Evolutionary conservation across 1,284 basidiomycete species (phyloP), one percentile per base, ranked within the genome.

Genomic region (Sanghuangporus weigelae): DNA sequence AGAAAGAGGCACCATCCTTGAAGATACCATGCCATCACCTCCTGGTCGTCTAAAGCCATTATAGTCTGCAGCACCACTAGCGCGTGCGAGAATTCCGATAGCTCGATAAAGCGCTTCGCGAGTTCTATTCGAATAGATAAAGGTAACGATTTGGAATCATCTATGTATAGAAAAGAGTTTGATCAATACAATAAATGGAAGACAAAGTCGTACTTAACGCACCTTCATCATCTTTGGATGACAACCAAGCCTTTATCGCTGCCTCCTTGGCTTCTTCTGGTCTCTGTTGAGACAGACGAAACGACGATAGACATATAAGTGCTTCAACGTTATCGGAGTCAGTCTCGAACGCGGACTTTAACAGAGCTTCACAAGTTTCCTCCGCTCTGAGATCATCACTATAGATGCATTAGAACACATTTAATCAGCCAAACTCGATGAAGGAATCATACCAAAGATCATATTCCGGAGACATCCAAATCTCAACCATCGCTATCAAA

Each of bases 1-100:
- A 96, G 78, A 77, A 87, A 93, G 81, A 93, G 95, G 64, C 92
- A 90, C 93, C 94, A 96, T 59, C 94, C 95, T 73, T 95, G 92
- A n/a, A 96, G 83, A 73, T 97, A 97, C 84, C 94, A 96, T 2
- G 90, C 93, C 71, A 96, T 95, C 6, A 95, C 87, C 63, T 95
- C 90, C 71, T 94, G 85, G 68, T 95, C 92, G 74, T 96, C 93
- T 11, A 88, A 80, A 11, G 89, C 84, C 73, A 96, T 89, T 31
- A 95, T 82, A 4, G 88, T 89, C 49, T 92, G 85, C 12, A 97
- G 76, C 5, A 95, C 86, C 48, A 90, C 78, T 12, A 96, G 76
- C 1, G 94, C 93, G 14, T 83, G 80, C 26, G 84, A 76, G 75
- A 86, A 88, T 44, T 86, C 73, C n/a, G 81, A 78, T 36, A 94